Conservation (phyloP, 2,329 filamentous ascomycete species). For the Cryphonectria naterciae region DNA sequence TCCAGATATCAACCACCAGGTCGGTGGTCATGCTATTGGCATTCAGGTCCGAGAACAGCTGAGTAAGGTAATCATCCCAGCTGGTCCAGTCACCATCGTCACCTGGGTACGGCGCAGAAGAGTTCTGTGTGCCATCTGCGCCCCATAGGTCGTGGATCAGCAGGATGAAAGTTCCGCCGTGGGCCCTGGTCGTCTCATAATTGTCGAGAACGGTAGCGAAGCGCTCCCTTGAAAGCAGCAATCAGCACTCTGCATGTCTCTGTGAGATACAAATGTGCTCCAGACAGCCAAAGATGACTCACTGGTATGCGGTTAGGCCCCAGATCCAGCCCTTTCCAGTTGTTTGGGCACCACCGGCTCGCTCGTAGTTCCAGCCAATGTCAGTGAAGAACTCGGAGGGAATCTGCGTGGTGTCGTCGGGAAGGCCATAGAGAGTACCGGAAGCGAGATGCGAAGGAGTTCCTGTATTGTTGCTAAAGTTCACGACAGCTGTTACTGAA, state of each 20-base stretch:
- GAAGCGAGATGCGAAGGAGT: conserved; percentile 32
- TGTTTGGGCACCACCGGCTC: conserved; percentile 32
- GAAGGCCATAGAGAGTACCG: conserved; percentile 34
- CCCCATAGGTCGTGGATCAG: conserved; percentile 53
- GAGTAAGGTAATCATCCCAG: conserved; percentile 48
- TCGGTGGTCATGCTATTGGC: conserved; percentile 43
- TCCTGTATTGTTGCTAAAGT: conserved; percentile 30
- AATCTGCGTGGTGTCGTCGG: conserved; percentile 31
- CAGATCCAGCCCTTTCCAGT: conserved; percentile 32
- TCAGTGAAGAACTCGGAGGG: conserved; percentile 31
- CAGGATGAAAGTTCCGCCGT: conserved; percentile 49
- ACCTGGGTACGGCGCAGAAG: conserved; percentile 47
- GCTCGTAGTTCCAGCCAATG: conserved; percentile 33
- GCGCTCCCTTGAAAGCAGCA: conserved; percentile 33
- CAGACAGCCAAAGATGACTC: neutral
- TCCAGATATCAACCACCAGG: conserved; percentile 56
- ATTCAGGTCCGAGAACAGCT: conserved; percentile 41
- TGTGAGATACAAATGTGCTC: neutral
- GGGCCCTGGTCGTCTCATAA: conserved; percentile 47
- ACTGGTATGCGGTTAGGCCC: conserved; percentile 28
- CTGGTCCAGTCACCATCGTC: conserved; percentile 53
- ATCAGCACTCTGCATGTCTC: neutral
- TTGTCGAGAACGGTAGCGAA: conserved; percentile 50
- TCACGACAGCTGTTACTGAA: conserved; percentile 30
- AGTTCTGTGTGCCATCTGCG: conserved; percentile 47